Conservation (phyloP, 106 monocot genomes). For the Acanthochlamys bracteata region DNA sequence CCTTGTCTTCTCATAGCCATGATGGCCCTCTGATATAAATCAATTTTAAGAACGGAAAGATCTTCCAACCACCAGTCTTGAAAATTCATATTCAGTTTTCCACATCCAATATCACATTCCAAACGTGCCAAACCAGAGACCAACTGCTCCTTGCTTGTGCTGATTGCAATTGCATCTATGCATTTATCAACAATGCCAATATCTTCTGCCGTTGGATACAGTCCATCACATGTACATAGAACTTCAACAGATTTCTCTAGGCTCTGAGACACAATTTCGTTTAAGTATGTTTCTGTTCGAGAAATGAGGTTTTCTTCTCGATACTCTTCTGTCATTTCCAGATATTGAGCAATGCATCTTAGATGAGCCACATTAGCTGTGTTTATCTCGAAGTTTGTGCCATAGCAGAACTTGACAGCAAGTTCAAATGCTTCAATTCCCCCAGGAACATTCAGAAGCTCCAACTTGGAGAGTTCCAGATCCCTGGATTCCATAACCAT, state of each 20-base stretch:
- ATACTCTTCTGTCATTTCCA: conserved; percentile 89
- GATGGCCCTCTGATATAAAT: conserved; percentile 59
- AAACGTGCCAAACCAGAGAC: conserved; percentile 64
- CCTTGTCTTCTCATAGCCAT: conserved; percentile 69
- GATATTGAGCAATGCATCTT: conserved; percentile 68
- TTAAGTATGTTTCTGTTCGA: conserved; percentile 54
- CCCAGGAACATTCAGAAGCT: conserved; percentile 64
- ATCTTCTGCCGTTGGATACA: conserved; percentile 58
- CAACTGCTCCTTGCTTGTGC: conserved; percentile 78
- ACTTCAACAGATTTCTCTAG: conserved; percentile 75
- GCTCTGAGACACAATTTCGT: conserved; percentile 64
- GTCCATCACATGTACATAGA: conserved; percentile 43
- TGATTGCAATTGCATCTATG: conserved; percentile 57
- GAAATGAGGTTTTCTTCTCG: conserved; percentile 64
- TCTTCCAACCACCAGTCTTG: conserved; percentile 89
- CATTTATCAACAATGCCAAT: conserved; percentile 58
- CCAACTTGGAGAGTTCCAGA: conserved; percentile 51
- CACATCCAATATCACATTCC: conserved; percentile 41
- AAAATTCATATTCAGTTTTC: conserved; percentile 33
- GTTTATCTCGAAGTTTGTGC: conserved; percentile 57
- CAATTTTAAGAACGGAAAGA: conserved; percentile 52
- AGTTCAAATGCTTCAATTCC: conserved; percentile 64
- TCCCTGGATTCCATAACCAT: conserved; percentile 57
- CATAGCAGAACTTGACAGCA: conserved; percentile 78
- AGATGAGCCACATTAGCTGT: conserved; percentile 53